These are phyloP conservation scores for Fonsecaea erecta DNA, from an alignment of 2,329 filamentous ascomycete genomes.

Conservation along the genomic window DNA sequence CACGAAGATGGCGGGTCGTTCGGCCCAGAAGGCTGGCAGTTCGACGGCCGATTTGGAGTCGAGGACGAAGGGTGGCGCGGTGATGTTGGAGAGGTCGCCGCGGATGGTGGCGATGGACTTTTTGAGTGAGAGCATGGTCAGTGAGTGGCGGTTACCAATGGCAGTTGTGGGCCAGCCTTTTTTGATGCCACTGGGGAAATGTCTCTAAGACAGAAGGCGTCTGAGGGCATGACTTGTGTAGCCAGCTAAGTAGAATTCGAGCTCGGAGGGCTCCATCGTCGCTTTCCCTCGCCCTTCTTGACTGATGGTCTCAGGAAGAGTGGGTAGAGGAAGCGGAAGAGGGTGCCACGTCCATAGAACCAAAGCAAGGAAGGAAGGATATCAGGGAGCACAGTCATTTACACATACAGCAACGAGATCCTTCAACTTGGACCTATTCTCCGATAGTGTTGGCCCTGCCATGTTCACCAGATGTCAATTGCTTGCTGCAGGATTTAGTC, in stretches of 20 bases:
- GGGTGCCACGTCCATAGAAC: not conserved
- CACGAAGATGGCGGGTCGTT: slow-evolving; percentile 76
- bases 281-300: not conserved
- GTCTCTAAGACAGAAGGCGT: too few relatives aligned
- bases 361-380: not conserved
- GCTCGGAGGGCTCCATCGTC: not conserved
- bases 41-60: slow-evolving; percentile 78
- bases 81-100: slow-evolving; percentile 78
- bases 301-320: not conserved
- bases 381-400: slow-evolving; percentile 1
- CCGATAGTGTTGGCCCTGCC: slow-evolving; percentile 15
- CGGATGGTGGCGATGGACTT: slow-evolving; percentile 78
- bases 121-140: not conserved
- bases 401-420: slow-evolving; percentile 39
- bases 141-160: not conserved
- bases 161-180: too few relatives aligned
- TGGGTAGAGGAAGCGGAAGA: not conserved
- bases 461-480: not conserved
- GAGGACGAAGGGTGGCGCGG: slow-evolving; percentile 81
- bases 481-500: not conserved
- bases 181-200: too few relatives aligned
- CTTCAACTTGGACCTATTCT: slow-evolving; percentile 40
- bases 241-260: not conserved
- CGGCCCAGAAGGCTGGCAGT: slow-evolving; percentile 82
- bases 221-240: too few relatives aligned